Evolutionary conservation across 2,329 filamentous ascomycete genomes (phyloP).

Genomic region (Phaeoacremonium minimum): DNA sequence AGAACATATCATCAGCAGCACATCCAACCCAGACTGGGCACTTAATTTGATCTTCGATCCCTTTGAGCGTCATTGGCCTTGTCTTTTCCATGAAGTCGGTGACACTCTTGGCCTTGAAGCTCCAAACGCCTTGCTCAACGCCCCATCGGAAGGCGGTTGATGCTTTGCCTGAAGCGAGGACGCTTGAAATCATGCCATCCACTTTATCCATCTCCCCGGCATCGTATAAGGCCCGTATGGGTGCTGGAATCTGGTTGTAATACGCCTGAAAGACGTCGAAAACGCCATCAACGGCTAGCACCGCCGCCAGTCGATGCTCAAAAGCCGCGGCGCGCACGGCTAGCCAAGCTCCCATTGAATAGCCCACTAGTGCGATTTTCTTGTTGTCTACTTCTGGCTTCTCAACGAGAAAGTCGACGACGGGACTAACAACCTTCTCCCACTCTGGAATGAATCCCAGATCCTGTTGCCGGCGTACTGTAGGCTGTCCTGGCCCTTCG

Average conservation of each 20-base stretch:
- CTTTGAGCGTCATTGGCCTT: neutral
- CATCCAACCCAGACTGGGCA: slow-evolving; percentile 16
- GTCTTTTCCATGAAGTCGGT: neutral
- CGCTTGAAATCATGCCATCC: slow-evolving; percentile 10
- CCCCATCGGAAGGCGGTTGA: slow-evolving; percentile 19
- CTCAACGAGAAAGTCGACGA: slow-evolving; percentile 30
- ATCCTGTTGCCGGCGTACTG: slow-evolving; percentile 31
- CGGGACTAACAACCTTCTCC: slow-evolving; percentile 32
- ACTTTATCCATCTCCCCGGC: slow-evolving; percentile 12
- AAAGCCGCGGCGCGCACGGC: slow-evolving; percentile 33
- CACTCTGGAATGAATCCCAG: slow-evolving; percentile 39
- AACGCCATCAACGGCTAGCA: slow-evolving; percentile 30
- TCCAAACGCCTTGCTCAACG: slow-evolving; percentile 25
- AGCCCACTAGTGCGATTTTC: slow-evolving; percentile 28
- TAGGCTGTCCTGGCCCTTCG: slow-evolving; percentile 40
- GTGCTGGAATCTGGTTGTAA: slow-evolving; percentile 3
- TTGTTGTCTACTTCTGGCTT: slow-evolving; percentile 18
- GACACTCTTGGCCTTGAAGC: slow-evolving; percentile 17
- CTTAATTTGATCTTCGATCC: slow-evolving; percentile 33
- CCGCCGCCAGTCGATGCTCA: slow-evolving; percentile 31
- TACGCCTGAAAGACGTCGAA: slow-evolving; percentile 18
- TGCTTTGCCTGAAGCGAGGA: neutral
- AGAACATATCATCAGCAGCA: slow-evolving; percentile 18
- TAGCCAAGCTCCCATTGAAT: slow-evolving; percentile 32
- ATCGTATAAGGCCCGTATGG: slow-evolving; percentile 6